Evolutionary conservation across 495 filamentous ascomycete species (phyloP).

Genomic region (Penicillium coffeae): DNA sequence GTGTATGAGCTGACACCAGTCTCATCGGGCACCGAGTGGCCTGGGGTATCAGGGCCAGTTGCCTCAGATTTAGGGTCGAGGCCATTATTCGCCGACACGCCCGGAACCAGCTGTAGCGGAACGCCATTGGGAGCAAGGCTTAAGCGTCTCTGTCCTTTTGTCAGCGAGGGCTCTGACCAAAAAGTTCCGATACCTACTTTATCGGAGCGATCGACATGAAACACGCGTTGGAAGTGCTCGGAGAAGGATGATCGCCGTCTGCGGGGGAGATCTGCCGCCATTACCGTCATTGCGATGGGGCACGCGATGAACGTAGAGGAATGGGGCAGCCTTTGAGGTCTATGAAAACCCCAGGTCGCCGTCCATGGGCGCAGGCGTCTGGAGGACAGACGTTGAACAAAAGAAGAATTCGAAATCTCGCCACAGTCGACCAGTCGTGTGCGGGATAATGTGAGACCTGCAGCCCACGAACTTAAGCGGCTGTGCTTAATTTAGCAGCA

Average conservation of each 20-base stretch:
- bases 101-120: neutral
- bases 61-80: slow-evolving; percentile 5
- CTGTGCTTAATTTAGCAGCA: neutral
- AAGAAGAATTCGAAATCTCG: slow-evolving; percentile 13
- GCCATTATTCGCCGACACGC: neutral
- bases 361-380: neutral
- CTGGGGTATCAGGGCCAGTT: slow-evolving; percentile 3
- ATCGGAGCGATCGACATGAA: slow-evolving; percentile 23
- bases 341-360: neutral
- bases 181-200: slow-evolving; percentile 18
- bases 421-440: slow-evolving; percentile 4
- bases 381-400: neutral
- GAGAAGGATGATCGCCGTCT: slow-evolving; percentile 34
- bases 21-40: slow-evolving; percentile 10
- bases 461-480: slow-evolving; percentile 18
- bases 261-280: slow-evolving; percentile 18
- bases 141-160: slow-evolving; percentile 18
- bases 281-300: slow-evolving; percentile 7
- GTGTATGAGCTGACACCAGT: slow-evolving; percentile 14
- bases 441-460: slow-evolving; percentile 17
- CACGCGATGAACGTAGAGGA: slow-evolving; percentile 1
- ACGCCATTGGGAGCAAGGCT: slow-evolving; percentile 1
- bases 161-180: slow-evolving; percentile 2
- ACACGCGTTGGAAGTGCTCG: slow-evolving; percentile 33
- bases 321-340: neutral